Evolutionary conservation across 2,329 filamentous ascomycete species (phyloP).

Genomic region (Fusarium sp.): DNA sequence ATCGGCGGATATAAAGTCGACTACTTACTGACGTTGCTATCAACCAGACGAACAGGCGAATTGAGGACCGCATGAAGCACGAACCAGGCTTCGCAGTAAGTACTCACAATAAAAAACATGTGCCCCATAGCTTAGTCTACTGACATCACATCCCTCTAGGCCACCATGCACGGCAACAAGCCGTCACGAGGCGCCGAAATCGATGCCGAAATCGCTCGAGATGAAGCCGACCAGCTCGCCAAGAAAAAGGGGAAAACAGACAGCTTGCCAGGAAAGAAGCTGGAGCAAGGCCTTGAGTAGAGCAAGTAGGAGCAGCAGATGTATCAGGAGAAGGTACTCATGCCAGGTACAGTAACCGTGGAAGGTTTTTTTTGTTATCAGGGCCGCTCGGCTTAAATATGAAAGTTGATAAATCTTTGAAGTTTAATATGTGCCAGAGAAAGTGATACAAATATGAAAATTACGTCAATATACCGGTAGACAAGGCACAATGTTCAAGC

Average conservation of each 20-base stretch:
- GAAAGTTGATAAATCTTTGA: not conserved
- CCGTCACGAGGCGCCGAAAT: slow-evolving; percentile 30
- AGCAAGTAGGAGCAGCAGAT: slow-evolving; percentile 13
- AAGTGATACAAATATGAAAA: too few relatives aligned
- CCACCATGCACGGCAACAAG: slow-evolving; percentile 33
- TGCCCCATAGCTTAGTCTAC: not conserved
- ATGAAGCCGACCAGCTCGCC: slow-evolving; percentile 26
- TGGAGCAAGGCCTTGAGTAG: not conserved
- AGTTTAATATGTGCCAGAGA: too few relatives aligned
- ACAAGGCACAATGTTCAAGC: too few relatives aligned
- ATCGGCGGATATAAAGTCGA: accelerated
- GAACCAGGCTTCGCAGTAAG: slow-evolving; percentile 34
- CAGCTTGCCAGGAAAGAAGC: slow-evolving; percentile 25
- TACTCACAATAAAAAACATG: accelerated
- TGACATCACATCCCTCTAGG: not conserved
- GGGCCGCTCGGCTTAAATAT: not conserved
- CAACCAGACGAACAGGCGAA: slow-evolving; percentile 9
- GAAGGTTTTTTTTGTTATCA: not conserved
- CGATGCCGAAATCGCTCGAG: slow-evolving; percentile 28
- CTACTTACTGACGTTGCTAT: not conserved
- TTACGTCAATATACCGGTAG: too few relatives aligned
- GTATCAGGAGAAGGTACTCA: not conserved
- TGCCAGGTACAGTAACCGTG: not conserved
- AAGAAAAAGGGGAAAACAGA: slow-evolving; percentile 27
- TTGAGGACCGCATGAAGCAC: slow-evolving; percentile 32